Evolutionary conservation across 805 yeast species (phyloP).

Genomic region (Lipomyces orientalis): DNA sequence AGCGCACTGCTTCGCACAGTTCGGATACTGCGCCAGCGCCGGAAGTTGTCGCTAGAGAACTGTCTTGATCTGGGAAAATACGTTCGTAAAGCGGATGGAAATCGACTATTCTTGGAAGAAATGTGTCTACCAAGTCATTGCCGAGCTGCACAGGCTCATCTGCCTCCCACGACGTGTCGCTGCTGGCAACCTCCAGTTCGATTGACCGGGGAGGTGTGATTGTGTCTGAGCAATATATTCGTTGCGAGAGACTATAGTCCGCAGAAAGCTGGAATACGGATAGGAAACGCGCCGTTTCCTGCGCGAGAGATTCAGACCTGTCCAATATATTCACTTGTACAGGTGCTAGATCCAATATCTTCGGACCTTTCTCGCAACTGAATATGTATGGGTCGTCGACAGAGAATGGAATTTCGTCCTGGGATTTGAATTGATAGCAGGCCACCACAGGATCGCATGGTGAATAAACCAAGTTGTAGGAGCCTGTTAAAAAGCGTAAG

Average conservation of each 20-base stretch:
- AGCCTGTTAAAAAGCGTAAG: conserved; percentile 18
- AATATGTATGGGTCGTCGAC: conserved; percentile 48
- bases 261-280: conserved; percentile 17
- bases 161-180: background rate
- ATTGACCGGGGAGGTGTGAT: conserved; percentile 1
- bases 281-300: conserved; percentile 16
- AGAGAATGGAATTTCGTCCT: conserved; percentile 48
- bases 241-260: conserved; percentile 20
- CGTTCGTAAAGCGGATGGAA: conserved; percentile 25
- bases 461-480: conserved; percentile 44
- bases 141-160: conserved; percentile 6
- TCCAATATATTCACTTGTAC: conserved; percentile 3
- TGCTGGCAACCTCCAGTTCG: conserved; percentile 15
- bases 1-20: background rate
- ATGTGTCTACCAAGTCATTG: conserved; percentile 20
- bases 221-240: conserved; percentile 12
- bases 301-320: background rate
- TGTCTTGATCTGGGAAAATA: conserved; percentile 21
- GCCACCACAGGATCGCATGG: conserved; percentile 45
- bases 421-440: conserved; percentile 48
- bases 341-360: conserved; percentile 10
- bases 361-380: conserved; percentile 10
- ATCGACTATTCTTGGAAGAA: conserved; percentile 21
- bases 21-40: background rate
- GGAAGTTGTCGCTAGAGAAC: conserved; percentile 16